Base-by-base conservation (phyloP, 148 eudicot species). In the Rhododendron molle region DNA sequence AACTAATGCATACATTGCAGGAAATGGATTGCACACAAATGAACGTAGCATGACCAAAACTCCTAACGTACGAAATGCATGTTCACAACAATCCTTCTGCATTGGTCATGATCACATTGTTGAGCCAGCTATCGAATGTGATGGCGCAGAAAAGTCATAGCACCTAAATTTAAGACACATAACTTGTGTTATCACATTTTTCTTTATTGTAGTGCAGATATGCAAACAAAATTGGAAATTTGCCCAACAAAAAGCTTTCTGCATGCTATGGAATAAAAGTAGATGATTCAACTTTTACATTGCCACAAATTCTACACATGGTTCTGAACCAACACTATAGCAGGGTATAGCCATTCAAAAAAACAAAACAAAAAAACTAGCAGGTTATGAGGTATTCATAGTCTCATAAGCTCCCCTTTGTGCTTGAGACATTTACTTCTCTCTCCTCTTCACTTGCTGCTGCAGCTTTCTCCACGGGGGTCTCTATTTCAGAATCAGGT, bases 371-470 rank as follows among this genome's bases (percentile, higher is more conserved):
- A n/a, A n/a, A 38, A 38, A 38, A 38, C 49, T n/a, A 46, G 16
- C 4, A 47, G 11, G 23, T 23, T 34, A 18, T 0, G 80, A 80
- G 62, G 79, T 58, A 83, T 60, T 46, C 52, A 47, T 28, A 82
- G 47, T 81, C 83, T 90, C 74, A 91, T 76, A 58, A 92, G 32
- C 81, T 91, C 85, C 90, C 95, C 85, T 91, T 89, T 5, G 89
- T 87, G 78, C 91, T 87, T 15, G 95, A 85, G 36, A 88, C 93
- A 16, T 87, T 60, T 58, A 69, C 83, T 65, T 90, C 91, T 83
- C 89, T 88, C 84, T 87, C 91, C 73, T 92, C 91, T 80, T 89
- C 90, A 81, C 77, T 81, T 49, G 81, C 90, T 47, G 90, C 76
- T n/a, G 83, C 86, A 32, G 91, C 81, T 86, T 90, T 89, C 46